Conservation (phyloP, 2,329 filamentous ascomycete species). For the Zasmidium cellare region DNA sequence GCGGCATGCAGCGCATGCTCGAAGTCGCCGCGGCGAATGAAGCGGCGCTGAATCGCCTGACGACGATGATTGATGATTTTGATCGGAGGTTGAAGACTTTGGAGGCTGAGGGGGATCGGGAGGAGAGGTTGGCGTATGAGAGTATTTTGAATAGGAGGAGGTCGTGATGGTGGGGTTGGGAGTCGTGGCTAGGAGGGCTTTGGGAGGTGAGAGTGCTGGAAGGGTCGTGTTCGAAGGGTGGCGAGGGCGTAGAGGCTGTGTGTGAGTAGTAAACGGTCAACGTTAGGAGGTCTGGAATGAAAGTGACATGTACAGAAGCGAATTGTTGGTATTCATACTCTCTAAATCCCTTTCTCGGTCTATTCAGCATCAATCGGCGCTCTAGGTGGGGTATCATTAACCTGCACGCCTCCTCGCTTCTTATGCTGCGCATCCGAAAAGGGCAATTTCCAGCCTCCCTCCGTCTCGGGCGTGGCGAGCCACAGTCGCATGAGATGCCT, state of each 20-base stretch:
- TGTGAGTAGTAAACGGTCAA: too few relatives aligned
- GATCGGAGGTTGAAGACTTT: conserved; percentile 3
- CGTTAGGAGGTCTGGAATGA: too few relatives aligned
- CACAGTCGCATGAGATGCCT: conserved; percentile 82
- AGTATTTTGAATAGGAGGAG: background rate
- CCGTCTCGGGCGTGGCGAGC: conserved; percentile 76
- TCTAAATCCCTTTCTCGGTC: too few relatives aligned
- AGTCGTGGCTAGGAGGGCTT: too few relatives aligned
- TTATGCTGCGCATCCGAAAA: conserved; percentile 79
- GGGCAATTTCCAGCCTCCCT: conserved; percentile 83
- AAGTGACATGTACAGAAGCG: too few relatives aligned
- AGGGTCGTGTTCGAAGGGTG: too few relatives aligned
- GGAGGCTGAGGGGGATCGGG: background rate
- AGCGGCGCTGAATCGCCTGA: background rate
- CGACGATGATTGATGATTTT: conserved; percentile 5
- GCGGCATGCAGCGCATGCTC: conserved; percentile 1
- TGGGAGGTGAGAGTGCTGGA: too few relatives aligned
- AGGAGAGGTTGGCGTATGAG: conserved; percentile 2
- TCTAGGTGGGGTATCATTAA: conserved; percentile 74
- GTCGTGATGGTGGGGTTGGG: too few relatives aligned
- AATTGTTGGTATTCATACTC: too few relatives aligned
- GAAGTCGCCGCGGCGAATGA: conserved; percentile 10
- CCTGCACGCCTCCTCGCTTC: conserved; percentile 87
- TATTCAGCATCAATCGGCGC: conserved; percentile 78
- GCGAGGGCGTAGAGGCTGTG: too few relatives aligned